Evolutionary conservation across 345 rosid species (phyloP).

Genomic region (Melaleuca alternifolia): DNA sequence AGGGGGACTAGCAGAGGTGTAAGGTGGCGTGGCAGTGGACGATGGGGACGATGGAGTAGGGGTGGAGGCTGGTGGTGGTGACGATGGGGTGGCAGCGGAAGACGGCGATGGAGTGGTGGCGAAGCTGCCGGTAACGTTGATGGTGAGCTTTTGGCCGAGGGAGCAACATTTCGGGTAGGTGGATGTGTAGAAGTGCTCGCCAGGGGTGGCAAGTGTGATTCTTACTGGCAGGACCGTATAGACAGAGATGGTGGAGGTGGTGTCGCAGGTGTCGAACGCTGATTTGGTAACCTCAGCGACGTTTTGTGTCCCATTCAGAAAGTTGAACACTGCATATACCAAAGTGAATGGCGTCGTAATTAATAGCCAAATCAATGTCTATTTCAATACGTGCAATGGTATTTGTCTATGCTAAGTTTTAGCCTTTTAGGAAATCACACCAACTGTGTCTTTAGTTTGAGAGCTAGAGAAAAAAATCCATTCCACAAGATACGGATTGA

Average conservation of each 20-base stretch:
- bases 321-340: slow-evolving; percentile 33
- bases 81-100: background rate
- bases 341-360: background rate
- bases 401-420: background rate
- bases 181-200: slow-evolving; percentile 40
- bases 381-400: background rate
- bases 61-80: too few relatives aligned
- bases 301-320: slow-evolving; percentile 25
- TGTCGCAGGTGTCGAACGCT: slow-evolving; percentile 26
- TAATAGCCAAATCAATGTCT: background rate
- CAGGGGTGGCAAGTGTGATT: slow-evolving; percentile 26
- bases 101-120: background rate
- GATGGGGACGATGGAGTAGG: too few relatives aligned
- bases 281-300: slow-evolving; percentile 35
- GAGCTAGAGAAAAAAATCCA: background rate
- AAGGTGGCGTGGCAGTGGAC: background rate
- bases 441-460: background rate
- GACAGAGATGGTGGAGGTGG: slow-evolving; percentile 12
- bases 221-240: slow-evolving; percentile 16
- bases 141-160: slow-evolving; percentile 32
- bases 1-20: background rate
- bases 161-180: slow-evolving; percentile 22
- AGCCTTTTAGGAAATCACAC: background rate
- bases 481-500: background rate
- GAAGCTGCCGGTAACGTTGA: slow-evolving; percentile 1